phyloP scores from a whole-genome alignment of 306 rosid species.

The Casuarina equisetifolia region DNA sequence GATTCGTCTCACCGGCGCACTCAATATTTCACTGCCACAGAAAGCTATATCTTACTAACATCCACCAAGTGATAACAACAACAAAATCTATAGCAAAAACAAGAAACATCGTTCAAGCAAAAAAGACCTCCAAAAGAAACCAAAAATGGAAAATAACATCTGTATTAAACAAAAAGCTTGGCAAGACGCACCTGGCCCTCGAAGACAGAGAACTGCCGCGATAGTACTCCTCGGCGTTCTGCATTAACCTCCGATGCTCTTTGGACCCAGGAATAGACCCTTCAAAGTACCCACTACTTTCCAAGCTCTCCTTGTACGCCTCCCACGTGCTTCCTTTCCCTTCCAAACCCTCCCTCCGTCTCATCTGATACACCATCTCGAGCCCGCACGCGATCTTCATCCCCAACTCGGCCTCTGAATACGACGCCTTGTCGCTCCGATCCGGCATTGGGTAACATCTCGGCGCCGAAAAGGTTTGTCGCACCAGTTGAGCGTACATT shows the following conservation, averaged over 20 bases:
- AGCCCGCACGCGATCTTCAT: slow-evolving; percentile 91
- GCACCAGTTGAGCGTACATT: slow-evolving; percentile 87
- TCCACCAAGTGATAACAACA: slow-evolving; percentile 3
- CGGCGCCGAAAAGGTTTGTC: slow-evolving; percentile 83
- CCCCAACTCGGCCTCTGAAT: slow-evolving; percentile 75
- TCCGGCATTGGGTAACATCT: slow-evolving; percentile 71
- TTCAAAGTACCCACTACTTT: slow-evolving; percentile 69
- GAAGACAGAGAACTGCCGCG: slow-evolving; percentile 54
- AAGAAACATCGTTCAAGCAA: background rate
- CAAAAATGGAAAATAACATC: background rate
- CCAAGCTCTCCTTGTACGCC: slow-evolving; percentile 69
- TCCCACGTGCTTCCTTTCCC: slow-evolving; percentile 80
- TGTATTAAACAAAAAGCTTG: background rate
- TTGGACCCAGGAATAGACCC: slow-evolving; percentile 76
- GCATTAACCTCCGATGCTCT: slow-evolving; percentile 73
- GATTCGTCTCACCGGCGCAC: slow-evolving; percentile 81
- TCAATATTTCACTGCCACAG: slow-evolving; percentile 75
- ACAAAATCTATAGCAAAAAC: background rate
- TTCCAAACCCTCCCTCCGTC: slow-evolving; percentile 64
- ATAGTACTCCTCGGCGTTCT: slow-evolving; percentile 74
- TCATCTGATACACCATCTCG: slow-evolving; percentile 90
- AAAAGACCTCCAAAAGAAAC: background rate
- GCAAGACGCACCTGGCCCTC: slow-evolving; percentile 49
- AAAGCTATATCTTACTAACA: slow-evolving; percentile 20
- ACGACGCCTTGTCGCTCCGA: slow-evolving; percentile 32